These are phyloP conservation scores for Xylaria sp. DNA, from an alignment of 2,329 filamentous ascomycete genomes.

Conservation along the genomic window DNA sequence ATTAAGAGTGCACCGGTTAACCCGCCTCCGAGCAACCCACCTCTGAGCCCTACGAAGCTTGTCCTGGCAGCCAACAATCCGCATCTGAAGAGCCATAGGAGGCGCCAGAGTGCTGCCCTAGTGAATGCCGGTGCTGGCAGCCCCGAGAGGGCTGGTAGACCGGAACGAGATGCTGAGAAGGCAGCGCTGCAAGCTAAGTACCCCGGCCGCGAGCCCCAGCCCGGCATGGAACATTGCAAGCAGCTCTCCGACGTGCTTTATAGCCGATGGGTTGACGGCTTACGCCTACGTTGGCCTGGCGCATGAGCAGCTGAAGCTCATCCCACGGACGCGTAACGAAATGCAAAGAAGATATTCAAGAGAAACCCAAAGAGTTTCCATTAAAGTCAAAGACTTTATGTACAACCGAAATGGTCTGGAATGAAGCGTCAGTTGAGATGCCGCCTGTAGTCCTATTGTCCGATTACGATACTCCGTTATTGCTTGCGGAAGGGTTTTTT, in stretches of 20 bases:
- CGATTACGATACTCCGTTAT: slow-evolving; percentile 10
- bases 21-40: slow-evolving; percentile 16
- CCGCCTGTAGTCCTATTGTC: slow-evolving; percentile 13
- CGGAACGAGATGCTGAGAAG: slow-evolving; percentile 58
- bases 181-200: slow-evolving; percentile 62
- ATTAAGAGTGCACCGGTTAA: slow-evolving; percentile 58
- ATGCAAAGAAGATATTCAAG: not conserved
- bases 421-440: not conserved
- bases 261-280: slow-evolving; percentile 85
- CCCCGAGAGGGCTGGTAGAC: slow-evolving; percentile 45
- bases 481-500: slow-evolving; percentile 14
- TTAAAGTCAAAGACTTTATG: slow-evolving; percentile 5
- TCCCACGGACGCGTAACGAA: not conserved
- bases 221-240: slow-evolving; percentile 92
- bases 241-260: slow-evolving; percentile 92
- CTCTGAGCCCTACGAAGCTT: slow-evolving; percentile 68
- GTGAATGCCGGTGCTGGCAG: slow-evolving; percentile 42
- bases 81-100: slow-evolving; percentile 81
- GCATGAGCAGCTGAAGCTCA: slow-evolving; percentile 25
- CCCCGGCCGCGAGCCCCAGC: slow-evolving; percentile 63
- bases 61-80: slow-evolving; percentile 84
- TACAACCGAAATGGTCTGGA: slow-evolving; percentile 3
- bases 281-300: slow-evolving; percentile 75
- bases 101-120: slow-evolving; percentile 63
- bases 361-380: not conserved